Base-by-base conservation (phyloP, 2,329 filamentous ascomycete genomes). In the Macrophomina tecta region DNA sequence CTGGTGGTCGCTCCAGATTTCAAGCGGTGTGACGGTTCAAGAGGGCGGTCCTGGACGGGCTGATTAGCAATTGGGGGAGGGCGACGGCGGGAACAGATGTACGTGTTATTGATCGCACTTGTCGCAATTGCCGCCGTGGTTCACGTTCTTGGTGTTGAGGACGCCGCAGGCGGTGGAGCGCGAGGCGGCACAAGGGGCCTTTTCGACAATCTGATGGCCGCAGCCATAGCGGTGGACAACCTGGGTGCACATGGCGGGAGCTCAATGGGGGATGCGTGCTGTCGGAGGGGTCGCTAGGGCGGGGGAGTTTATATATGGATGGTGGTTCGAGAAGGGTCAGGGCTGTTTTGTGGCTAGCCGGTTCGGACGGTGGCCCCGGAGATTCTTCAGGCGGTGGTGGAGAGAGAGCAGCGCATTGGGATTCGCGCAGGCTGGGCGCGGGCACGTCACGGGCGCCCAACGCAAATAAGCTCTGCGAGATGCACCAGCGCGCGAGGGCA, bases 201-300 rank as follows among this genome's bases (percentile, higher is more conserved):
- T 79, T 65, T 82, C 80, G 58, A 75, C 71, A 46, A 77, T 75
- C 67, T 76, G 75, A 72, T 83, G 82, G 71, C 79, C 80, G 73
- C 82, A 84, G 71, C 77, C 75, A 73, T 83, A 84, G 61, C 74
- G 72, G 75, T 83, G 82, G 69, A 81, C 76, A 69, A 83, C 77
- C 72, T 80, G 76, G 67, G 77, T 82, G 74, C 82, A 84, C 81
- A 83, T 83, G 72, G 63, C 52, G 67, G 48, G 16, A 38, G 48
- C n/a, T 28, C 12, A 34, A 8, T 40, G 40, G 38, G 32, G 53
- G 46, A 9, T 45, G 42, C 5, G 42, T n/a, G 42, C 16, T 52
- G 64, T 48, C 45, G 64, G 68, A 72, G 70, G 72, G 71, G 70
- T 28, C 68, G 69, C 71, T 68, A 48, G 72, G 73, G 73, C 40